Base-by-base conservation (phyloP, 2,329 filamentous ascomycete genomes). In the Cylindrodendrum hubeiense region DNA sequence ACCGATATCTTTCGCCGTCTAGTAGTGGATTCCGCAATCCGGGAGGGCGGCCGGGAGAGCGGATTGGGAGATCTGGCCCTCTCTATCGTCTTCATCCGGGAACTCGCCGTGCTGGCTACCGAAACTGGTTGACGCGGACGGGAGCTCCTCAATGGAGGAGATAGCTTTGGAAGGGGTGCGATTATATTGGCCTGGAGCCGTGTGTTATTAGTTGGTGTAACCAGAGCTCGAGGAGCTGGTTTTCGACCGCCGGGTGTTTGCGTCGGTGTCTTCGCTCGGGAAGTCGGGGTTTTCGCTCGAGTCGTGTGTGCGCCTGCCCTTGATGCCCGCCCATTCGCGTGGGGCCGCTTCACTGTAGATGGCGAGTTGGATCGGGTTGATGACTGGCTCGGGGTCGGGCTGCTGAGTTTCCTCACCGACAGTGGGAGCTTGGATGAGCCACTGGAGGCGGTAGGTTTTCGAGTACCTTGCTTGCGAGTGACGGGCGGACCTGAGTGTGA, bases 71-170 rank as follows among this genome's bases (percentile, higher is more conserved):
- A 83, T 53, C 77, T 80, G 19, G 89, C 83, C 51, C 86, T 84
- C 64, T 92, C 91, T 5, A 86, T 83, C 52, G 88, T 86, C 76
- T 86, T 91, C 72, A 90, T 87, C 62, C 91, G 88, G 37, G 91
- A 92, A 59, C 90, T 89, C 33, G 90, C 84, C n/a, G 91, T 92
- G 3, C 87, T 87, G n/a, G 91, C 91, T 59, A 89, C 84, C 10
- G 93, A 93, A 22, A 97, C 90, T 9, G 92, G 91, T 74, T 93
- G 91, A 55, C 93, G 86, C n/a, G 93, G 93, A 44, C 93, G 86
- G 44, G 93, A 96, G 75, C 93, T 96, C 75, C 94, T 89, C 52
- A 97, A 82, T 10, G 91, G 89, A 4, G 94, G 93, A 1, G 94
- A 97, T 34, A 91, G 86, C 75, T 93, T 93, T 0, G 92, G 88